phyloP scores from a whole-genome alignment of 2,329 filamentous ascomycete species.

The Pseudogymnoascus sp. region DNA sequence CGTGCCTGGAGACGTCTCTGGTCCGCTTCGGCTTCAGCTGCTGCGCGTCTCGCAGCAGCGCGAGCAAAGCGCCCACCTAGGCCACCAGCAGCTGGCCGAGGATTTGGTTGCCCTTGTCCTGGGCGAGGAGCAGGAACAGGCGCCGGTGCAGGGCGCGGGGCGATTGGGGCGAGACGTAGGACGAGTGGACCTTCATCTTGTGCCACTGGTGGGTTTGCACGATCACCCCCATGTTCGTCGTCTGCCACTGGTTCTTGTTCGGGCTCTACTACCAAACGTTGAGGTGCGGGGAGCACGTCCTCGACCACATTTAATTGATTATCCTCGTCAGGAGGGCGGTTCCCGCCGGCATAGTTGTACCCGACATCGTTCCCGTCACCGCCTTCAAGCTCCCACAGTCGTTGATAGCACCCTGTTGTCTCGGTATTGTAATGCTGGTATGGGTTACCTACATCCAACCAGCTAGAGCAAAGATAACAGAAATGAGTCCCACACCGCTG shows the following conservation, averaged over 20 bases:
- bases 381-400: constrained; percentile 81
- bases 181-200: constrained; percentile 27
- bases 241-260: constrained; percentile 10
- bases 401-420: constrained; percentile 66
- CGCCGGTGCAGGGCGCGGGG: constrained; percentile 14
- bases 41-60: neutral
- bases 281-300: neutral
- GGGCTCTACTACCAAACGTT: neutral
- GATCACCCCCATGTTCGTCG: neutral
- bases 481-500: constrained; percentile 86
- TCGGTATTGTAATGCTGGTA: constrained; percentile 80
- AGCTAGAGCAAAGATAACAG: constrained; percentile 88
- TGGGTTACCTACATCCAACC: constrained; percentile 71
- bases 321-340: neutral
- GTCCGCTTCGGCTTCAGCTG: constrained; percentile 1
- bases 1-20: neutral
- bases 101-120: neutral
- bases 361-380: constrained; percentile 53
- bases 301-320: neutral
- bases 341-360: constrained; percentile 20
- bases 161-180: constrained; percentile 25
- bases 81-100: neutral
- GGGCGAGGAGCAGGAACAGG: constrained; percentile 15
- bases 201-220: constrained; percentile 12
- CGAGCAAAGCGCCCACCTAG: neutral